Base-by-base conservation (phyloP, 192 early-diverging fungal genomes). In the Pilobolus umbonatus region DNA sequence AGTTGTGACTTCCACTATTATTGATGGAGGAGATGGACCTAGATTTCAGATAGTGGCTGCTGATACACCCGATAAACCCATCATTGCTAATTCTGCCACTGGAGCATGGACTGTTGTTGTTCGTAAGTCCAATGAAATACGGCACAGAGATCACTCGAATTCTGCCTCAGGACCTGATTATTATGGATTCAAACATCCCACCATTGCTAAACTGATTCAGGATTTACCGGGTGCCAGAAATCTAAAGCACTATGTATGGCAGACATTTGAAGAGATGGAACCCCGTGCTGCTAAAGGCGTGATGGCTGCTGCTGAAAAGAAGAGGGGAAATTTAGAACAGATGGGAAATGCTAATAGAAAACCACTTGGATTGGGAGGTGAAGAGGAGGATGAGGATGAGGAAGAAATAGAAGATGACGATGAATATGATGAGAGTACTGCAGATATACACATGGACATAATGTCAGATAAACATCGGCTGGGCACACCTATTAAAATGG, bases 91-190 rank as follows among this genome's bases (percentile, higher is more conserved):
- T 15, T 87, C 91, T 2, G 85, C 91, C 10, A 93, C 94, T 0
- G 91, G 91, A 14, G 94, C 92, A n/a, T 96, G 92, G 94, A 88
- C 86, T 0, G 68, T 82, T 3, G 78, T 94, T 38, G 78, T 94
- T 32, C 86, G 86, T 62, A 76, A 75, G 8, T 88, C 88, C 5
- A 91, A 96, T 69, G 78, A 78, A 19, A 79, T 96, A 48, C 78
- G 91, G 26, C 75, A 87, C 25, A 81, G 86, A 7, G 86, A 92
- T 30, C 85, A 88, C 43, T 84, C 85, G 9, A 90, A 89, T 63
- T 90, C 88, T 26, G 88, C 88, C 0, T 87, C 83, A 8, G 92
- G 94, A 8, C 92, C 92, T 4, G 94, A 96, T 56, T 93, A 90
- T 60, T 96, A 89, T 76, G 94, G 94, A 0, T 88, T 96, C 48